Percentiles rank a stretch among this genome's conserved stretches.
phyloP scores from a whole-genome alignment of 768 basidiomycete genomes.

The Mycena chlorophos region DNA sequence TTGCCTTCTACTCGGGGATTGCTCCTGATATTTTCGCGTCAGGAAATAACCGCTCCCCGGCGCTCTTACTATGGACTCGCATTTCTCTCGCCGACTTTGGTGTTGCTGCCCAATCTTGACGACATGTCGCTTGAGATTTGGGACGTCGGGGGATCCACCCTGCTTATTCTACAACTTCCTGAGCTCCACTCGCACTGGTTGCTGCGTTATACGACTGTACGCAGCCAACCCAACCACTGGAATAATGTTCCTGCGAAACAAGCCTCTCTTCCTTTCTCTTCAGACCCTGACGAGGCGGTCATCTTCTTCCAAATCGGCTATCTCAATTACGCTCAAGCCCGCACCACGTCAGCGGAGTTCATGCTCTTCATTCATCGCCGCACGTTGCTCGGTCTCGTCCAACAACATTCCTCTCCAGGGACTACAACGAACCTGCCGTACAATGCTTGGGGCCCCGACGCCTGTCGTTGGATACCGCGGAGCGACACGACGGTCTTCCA shows the following conservation, averaged over 20 bases:
- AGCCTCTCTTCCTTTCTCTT: slow-evolving; percentile 25
- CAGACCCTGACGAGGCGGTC: slow-evolving; percentile 30
- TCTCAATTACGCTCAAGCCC: background rate
- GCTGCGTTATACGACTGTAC: slow-evolving; percentile 33
- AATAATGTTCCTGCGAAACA: slow-evolving; percentile 16
- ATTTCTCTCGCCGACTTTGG: slow-evolving; percentile 25
- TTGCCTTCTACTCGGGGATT: no score
- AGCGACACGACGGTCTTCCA: background rate
- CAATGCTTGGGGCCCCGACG: slow-evolving; percentile 24
- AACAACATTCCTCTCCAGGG: background rate
- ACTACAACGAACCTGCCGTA: slow-evolving; percentile 17
- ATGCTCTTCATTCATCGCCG: slow-evolving; percentile 21
- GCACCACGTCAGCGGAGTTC: slow-evolving; percentile 9
- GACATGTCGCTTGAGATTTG: slow-evolving; percentile 28
- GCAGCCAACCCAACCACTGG: slow-evolving; percentile 41
- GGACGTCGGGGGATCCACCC: slow-evolving; percentile 21
- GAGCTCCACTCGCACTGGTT: slow-evolving; percentile 25
- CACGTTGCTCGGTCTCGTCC: slow-evolving; percentile 3
- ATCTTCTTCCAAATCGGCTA: slow-evolving; percentile 36
- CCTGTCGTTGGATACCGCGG: slow-evolving; percentile 22
- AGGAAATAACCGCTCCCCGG: slow-evolving; percentile 20
- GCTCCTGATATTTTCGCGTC: background rate
- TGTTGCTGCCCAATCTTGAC: slow-evolving; percentile 27
- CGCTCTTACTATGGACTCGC: slow-evolving; percentile 26
- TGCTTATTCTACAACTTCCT: slow-evolving; percentile 34